Evolutionary conservation across 2,329 filamentous ascomycete species (phyloP), one percentile per base, ranked within the genome.

Genomic region (Aspergillus ustus): DNA sequence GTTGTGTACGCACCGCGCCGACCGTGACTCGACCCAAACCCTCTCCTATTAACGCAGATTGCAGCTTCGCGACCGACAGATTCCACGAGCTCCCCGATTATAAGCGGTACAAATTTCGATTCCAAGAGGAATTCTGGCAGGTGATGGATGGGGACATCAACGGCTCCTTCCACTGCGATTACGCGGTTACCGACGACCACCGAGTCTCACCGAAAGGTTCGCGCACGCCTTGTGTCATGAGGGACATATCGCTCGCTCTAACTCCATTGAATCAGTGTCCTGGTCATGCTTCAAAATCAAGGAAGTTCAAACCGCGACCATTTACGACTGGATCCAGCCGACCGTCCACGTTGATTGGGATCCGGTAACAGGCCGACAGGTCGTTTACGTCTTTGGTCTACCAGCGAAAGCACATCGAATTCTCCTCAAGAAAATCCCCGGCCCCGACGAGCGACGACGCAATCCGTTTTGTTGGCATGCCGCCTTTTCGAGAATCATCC

Each of bases 241-340:
- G 37, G 6, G 31, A 9, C 11, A 22, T 4, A 13, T 4, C 13
- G 19, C 43, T 31, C 48, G 13, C 48, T 4, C 53, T 57, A 43
- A 61, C 15, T 29, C 17, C 48, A 25, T 20, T n/a, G n/a, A 11
- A 20, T 46, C 44, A 72, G 69, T 62, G 37, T 66, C 69, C 7
- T 72, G 69, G 69, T 58, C 60, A 6, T 67, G 68, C 11, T 72
- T 67, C 62, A 72, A 72, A 51, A 59, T 72, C 34, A 72, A 72
- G 37, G 34, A 59, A 6, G 64, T 66, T 11, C 3, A 37, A 17
- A 17, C 46, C 28, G 59, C 65, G 4, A 22, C 11, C 2, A 7
- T 52, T 1, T 72, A 72, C 31, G 1, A 50, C 2, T 72, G 70
- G 70, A 40, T 63, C 9, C 69, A 72, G 22, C 45, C 66, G 0